Base-by-base conservation (phyloP, 768 basidiomycete genomes). In the Lyophyllum shimeji region DNA sequence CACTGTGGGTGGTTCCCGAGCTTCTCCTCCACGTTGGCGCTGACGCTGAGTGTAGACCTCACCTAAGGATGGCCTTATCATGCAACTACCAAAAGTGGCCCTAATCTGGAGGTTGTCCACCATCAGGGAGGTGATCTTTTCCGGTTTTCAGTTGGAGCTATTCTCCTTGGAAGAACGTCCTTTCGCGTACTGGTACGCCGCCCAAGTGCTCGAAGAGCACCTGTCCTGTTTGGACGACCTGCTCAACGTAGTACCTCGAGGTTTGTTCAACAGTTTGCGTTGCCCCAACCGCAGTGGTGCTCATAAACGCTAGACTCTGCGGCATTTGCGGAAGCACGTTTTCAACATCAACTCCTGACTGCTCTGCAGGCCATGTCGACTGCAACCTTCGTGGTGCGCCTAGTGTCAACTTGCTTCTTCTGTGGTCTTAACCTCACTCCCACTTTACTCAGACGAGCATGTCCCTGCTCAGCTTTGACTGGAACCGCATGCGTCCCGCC, bases 91-190 rank as follows among this genome's bases (percentile, higher is more conserved):
- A 1, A 68, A 75, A 6, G 75, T 75, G 0, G 77, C 83, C 3
- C 70, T 85, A 3, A 52, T 81, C n/a, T 84, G 84, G 77, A 79
- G 89, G 43, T 68, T 90, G 17, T 71, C 79, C 4, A 70, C 79
- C 9, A 76, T 89, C 2, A 79, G 83, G 37, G 89, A 93, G 60
- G 75, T 94, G 13, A 68, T 92, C 4, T 73, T 87, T 43, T 86
- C 89, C 1, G 92, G 89, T 1, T 88, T 90, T 58, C 89, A 93
- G 67, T 69, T 92, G 20, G 87, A 89, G 44, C 68, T 94, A 7
- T 90, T 92, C 62, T 75, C 82, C 20, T 68, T 76, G 0, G 81
- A 87, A 42, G 92, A 94, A 64, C 80, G 74, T 31, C 74, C 86
- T 0, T 82, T 90, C 58, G 86, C 90, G 2, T 92, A 93, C 69